A percentile compares a stretch with the other conserved stretches of the same genome.
Evolutionary conservation across 306 rosid genomes (phyloP).

Genomic region (Herpetospermum pedunculosum): DNA sequence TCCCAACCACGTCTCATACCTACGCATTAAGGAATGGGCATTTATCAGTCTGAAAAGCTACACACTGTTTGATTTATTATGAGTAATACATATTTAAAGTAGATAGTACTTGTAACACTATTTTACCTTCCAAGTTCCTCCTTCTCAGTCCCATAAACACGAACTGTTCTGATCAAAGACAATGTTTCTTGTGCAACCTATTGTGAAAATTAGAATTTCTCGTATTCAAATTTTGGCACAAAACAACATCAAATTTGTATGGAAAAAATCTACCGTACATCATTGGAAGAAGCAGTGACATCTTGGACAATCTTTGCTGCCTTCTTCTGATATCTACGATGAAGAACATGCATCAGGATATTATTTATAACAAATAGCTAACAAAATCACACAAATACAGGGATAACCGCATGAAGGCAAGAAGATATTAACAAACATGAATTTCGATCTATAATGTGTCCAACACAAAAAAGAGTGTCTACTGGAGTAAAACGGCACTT

Average conservation of each 20-base stretch:
- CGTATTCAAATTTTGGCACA: background rate
- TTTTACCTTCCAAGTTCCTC: conserved; percentile 69
- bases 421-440: background rate
- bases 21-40: conserved; percentile 13
- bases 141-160: conserved; percentile 86
- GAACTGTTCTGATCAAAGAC: conserved; percentile 86
- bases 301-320: conserved; percentile 81
- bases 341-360: conserved; percentile 1
- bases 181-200: conserved; percentile 95
- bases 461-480: background rate
- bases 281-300: conserved; percentile 85
- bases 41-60: background rate
- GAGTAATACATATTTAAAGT: background rate
- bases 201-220: conserved; percentile 1
- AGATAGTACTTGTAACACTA: conserved; percentile 7
- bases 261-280: conserved; percentile 36
- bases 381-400: background rate
- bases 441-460: background rate
- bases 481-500: background rate
- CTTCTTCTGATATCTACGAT: conserved; percentile 75
- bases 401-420: background rate
- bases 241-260: conserved; percentile 5
- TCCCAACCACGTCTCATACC: conserved; percentile 75
- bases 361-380: conserved; percentile 9
- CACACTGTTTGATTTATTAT: background rate